Percentiles rank a stretch among this genome's conserved stretches.
phyloP scores from a whole-genome alignment of 495 filamentous ascomycete genomes.

The Penicillium cinerascens region DNA sequence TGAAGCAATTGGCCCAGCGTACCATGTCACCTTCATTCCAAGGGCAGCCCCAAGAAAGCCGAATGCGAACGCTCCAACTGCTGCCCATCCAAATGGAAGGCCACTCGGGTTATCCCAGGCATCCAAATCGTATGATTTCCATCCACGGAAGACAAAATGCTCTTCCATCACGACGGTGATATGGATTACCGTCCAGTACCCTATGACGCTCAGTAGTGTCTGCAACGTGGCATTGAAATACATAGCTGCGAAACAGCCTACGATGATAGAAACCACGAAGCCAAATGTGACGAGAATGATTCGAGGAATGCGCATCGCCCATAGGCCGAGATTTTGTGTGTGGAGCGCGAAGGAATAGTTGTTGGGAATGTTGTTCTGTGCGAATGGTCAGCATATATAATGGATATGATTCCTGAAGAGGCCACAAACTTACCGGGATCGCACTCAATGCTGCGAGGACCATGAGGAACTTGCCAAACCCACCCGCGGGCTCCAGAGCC shows the following conservation, averaged over 20 bases:
- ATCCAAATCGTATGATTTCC: conserved; percentile 53
- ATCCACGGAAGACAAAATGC: conserved; percentile 67
- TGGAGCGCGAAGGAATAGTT: conserved; percentile 30
- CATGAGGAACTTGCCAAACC: conserved; percentile 38
- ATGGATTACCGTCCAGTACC: conserved; percentile 76
- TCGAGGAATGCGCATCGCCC: conserved; percentile 32
- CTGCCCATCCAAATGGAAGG: conserved; percentile 63
- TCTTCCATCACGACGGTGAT: conserved; percentile 61
- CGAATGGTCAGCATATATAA: neutral
- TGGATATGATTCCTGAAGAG: neutral
- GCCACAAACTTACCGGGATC: conserved; percentile 28
- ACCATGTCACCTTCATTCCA: conserved; percentile 72
- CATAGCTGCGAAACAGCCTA: conserved; percentile 24
- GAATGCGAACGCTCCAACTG: conserved; percentile 56
- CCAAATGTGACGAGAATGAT: conserved; percentile 26
- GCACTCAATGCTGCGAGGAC: conserved; percentile 33
- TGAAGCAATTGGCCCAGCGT: conserved; percentile 59
- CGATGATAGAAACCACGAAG: conserved; percentile 18
- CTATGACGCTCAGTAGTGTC: conserved; percentile 28
- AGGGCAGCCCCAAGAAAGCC: conserved; percentile 64
- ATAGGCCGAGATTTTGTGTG: conserved; percentile 33
- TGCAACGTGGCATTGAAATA: conserved; percentile 25
- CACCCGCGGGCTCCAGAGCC: conserved; percentile 48
- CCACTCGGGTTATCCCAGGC: conserved; percentile 49
- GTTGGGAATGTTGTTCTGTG: conserved; percentile 29